Evolutionary conservation across 2,329 filamentous ascomycete genomes (phyloP).

Genomic region (Cladorrhinum sp.): DNA sequence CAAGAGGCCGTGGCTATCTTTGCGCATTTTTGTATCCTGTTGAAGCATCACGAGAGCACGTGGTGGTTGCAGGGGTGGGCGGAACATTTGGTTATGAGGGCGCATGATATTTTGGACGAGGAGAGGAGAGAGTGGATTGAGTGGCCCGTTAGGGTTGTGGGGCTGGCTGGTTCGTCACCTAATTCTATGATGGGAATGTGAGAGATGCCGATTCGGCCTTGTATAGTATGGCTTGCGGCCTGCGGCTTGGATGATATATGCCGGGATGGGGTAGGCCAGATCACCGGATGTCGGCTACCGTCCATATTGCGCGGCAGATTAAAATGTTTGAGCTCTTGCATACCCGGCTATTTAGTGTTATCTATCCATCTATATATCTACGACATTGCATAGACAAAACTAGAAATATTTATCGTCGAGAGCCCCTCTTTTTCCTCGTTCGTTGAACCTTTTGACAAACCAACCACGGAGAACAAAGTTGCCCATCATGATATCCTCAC

Average conservation of each 20-base stretch:
- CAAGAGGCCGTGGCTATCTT: constrained; percentile 35
- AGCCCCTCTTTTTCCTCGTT: not conserved
- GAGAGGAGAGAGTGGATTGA: constrained; percentile 36
- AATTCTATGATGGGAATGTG: not conserved
- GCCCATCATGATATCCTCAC: not conserved
- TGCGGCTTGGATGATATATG: not conserved
- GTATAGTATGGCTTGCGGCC: too few relatives aligned
- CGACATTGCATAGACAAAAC: not conserved
- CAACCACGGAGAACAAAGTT: not conserved
- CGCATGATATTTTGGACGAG: constrained; percentile 32
- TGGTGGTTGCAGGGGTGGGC: constrained; percentile 38
- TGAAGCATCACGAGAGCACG: constrained; percentile 33
- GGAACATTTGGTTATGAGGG: constrained; percentile 31
- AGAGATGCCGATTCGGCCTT: not conserved
- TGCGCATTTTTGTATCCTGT: constrained; percentile 35
- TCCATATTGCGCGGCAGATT: not conserved
- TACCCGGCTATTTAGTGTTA: not conserved
- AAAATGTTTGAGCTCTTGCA: too few relatives aligned
- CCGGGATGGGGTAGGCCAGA: not conserved
- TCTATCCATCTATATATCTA: not conserved
- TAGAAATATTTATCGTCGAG: not conserved
- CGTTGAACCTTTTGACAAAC: not conserved
- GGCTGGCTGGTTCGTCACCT: constrained; percentile 2
- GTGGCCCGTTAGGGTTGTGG: constrained; percentile 23
- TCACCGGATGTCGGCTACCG: not conserved